These are phyloP conservation scores for Agrocybe praecox DNA, from an alignment of 768 basidiomycete genomes.

Conservation along the genomic window DNA sequence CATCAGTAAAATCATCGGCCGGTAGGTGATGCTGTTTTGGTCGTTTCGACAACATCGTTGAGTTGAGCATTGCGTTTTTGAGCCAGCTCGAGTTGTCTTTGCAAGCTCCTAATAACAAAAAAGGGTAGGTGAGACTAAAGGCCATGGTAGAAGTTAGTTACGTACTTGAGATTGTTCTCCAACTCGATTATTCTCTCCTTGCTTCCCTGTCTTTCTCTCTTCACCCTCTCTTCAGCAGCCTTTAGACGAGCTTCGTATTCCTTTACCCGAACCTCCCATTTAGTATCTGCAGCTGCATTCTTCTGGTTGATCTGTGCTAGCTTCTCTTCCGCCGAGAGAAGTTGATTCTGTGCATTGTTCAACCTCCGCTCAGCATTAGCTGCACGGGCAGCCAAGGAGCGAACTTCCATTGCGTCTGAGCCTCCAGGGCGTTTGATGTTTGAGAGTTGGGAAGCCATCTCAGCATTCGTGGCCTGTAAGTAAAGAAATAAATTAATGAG, in stretches of 20 bases:
- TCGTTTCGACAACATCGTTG: constrained; percentile 52
- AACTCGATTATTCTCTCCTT: constrained; percentile 84
- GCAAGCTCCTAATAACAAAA: constrained; percentile 57
- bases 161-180: constrained; percentile 70
- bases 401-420: constrained; percentile 68
- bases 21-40: constrained; percentile 18
- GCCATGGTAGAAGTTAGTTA: constrained; percentile 12
- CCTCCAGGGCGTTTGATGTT: constrained; percentile 60
- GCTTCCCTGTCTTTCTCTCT: constrained; percentile 90
- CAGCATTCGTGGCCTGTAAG: constrained; percentile 67
- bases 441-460: constrained; percentile 72
- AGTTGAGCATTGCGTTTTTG: constrained; percentile 70
- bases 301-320: constrained; percentile 74
- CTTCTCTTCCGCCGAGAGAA: constrained; percentile 83
- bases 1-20: not conserved
- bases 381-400: constrained; percentile 71
- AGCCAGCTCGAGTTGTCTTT: constrained; percentile 79
- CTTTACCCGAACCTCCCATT: constrained; percentile 95
- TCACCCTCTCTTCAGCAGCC: constrained; percentile 88
- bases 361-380: constrained; percentile 87
- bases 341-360: constrained; percentile 83
- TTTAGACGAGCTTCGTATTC: constrained; percentile 85
- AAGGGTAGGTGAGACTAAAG: constrained; percentile 8
- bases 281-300: constrained; percentile 71
- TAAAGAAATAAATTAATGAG: not conserved